Conservation (phyloP, 306 rosid species). For the Vigna radiata region DNA sequence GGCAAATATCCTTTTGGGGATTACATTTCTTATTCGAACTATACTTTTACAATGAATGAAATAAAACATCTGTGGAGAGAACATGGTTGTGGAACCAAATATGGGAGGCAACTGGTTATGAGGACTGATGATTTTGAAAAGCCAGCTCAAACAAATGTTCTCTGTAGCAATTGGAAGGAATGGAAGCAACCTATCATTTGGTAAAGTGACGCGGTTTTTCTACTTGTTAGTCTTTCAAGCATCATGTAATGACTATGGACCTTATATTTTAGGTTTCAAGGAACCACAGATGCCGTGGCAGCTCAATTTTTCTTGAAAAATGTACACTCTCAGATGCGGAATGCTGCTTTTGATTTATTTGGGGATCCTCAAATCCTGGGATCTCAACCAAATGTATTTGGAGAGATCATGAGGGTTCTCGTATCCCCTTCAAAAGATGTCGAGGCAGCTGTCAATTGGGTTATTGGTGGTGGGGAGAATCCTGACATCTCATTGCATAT, state of each 20-base stretch:
- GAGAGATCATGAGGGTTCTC: conserved; percentile 93
- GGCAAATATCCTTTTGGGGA: conserved; percentile 89
- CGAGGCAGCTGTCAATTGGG: conserved; percentile 86
- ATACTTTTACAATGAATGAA: conserved; percentile 88
- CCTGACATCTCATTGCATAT: conserved; percentile 93
- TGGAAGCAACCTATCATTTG: conserved; percentile 96
- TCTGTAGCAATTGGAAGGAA: conserved; percentile 89
- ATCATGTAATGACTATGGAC: conserved; percentile 46
- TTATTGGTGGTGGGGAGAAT: conserved; percentile 66
- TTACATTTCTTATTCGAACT: conserved; percentile 77
- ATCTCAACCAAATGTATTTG: conserved; percentile 86
- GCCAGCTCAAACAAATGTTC: conserved; percentile 81
- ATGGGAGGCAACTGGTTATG: conserved; percentile 73
- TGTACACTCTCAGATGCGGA: conserved; percentile 79
- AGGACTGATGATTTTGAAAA: conserved; percentile 95
- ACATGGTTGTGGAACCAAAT: conserved; percentile 72
- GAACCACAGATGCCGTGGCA: conserved; percentile 86
- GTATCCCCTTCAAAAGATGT: conserved; percentile 83
- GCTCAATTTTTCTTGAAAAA: conserved; percentile 94
- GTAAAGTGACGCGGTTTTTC: conserved; percentile 53
- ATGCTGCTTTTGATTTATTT: conserved; percentile 78
- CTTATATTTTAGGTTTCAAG: conserved; percentile 84
- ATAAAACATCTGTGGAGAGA: conserved; percentile 92
- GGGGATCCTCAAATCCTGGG: conserved; percentile 69
- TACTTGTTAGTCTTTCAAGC: conserved; percentile 35